These are phyloP conservation scores for Erythrophleum fordii DNA, from an alignment of 306 rosid species.

Conservation along the genomic window DNA sequence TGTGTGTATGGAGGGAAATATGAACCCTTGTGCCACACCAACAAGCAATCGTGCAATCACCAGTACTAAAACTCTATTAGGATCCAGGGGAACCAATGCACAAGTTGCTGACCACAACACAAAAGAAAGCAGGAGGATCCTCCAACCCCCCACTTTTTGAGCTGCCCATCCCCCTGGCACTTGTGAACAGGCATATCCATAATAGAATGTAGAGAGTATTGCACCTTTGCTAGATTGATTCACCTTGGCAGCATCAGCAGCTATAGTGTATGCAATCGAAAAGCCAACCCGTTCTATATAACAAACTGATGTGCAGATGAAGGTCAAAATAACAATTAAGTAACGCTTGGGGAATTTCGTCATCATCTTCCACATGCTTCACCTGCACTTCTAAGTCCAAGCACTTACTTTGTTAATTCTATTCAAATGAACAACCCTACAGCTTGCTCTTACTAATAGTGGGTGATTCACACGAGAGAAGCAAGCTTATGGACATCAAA, in stretches of 20 bases:
- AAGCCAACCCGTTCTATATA: conserved; percentile 94
- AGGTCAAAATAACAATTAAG: conserved; percentile 82
- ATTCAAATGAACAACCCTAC: neutral
- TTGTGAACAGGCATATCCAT: conserved; percentile 96
- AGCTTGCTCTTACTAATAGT: neutral
- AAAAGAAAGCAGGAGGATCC: conserved; percentile 82
- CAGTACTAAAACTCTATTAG: conserved; percentile 57
- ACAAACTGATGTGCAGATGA: conserved; percentile 89
- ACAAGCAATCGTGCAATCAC: conserved; percentile 88
- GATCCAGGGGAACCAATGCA: conserved; percentile 81
- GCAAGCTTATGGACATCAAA: conserved; percentile 8
- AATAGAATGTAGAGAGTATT: conserved; percentile 87
- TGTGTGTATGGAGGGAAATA: conserved; percentile 94
- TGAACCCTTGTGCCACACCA: conserved; percentile 94
- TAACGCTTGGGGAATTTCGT: conserved; percentile 70
- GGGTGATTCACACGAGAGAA: neutral
- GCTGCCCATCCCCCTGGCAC: conserved; percentile 98
- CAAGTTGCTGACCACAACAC: conserved; percentile 86
- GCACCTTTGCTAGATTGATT: conserved; percentile 87
- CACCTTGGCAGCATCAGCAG: conserved; percentile 77
- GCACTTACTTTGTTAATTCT: neutral
- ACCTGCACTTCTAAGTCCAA: conserved; percentile 2
- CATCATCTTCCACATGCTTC: conserved; percentile 45
- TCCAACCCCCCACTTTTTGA: conserved; percentile 86
- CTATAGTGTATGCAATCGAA: conserved; percentile 90